Evolutionary conservation across 306 rosid genomes (phyloP), one percentile per base, ranked within the genome.

Genomic region (Quercus cerris): DNA sequence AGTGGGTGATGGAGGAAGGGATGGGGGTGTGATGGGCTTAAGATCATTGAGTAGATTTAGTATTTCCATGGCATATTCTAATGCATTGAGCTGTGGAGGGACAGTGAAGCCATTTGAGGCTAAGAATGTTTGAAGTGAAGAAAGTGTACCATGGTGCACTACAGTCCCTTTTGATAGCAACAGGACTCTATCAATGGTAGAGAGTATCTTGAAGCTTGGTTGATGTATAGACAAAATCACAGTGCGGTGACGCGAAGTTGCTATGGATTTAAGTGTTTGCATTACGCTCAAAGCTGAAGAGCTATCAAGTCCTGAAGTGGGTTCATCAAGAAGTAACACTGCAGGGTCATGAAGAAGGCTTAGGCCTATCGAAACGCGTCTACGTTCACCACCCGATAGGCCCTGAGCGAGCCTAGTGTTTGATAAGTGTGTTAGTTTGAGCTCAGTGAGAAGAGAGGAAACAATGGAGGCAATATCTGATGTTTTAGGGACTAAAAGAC

Each of bases 281-380:
- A 94, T 89, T 38, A 94, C 90, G 54, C 93, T 93, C 84, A 87
- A 93, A 12, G 99, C 95, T 1, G 94, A 89, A 1, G 91, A 83
- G 33, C 97, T 91, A 68, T 94, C 97, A 8, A 94, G 97, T 0
- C 99, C 95, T 7, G 99, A 93, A 44, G 99, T 94, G n/a, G 99
- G 99, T 64, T 94, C 99, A 70, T 94, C 99, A 0, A 94, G 94
- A 10, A 94, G 91, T 15, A 94, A 44, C 3, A 94, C 88, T 0
- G 93, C 87, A 0, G 99, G 99, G 55, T 93, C 99, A 67, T 93
- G 99, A 28, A 94, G 97, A 20, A 94, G 97, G 61, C 93, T 83
- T 1, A 94, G 81, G 1, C 97, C 99, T 3, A 94, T 92, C 0
- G 97, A 94, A 46, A 92, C 97, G 0, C 99, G 85, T 35, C 99